phyloP scores from a whole-genome alignment of 202 grass and related monocot genomes.

The Sporobolus alterniflorus region DNA sequence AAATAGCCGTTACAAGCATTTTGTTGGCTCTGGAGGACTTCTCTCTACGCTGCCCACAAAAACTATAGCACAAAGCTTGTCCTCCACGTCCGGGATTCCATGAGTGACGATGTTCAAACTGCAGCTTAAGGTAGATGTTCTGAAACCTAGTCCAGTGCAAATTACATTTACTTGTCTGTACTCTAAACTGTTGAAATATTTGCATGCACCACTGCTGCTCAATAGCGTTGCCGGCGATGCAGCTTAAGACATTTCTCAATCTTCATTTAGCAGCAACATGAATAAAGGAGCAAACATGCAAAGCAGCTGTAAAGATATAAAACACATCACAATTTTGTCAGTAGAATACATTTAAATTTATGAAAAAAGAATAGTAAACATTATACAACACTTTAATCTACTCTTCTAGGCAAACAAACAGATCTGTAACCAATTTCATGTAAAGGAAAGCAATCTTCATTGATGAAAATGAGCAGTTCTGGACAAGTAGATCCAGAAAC shows the following conservation, averaged over 20 bases:
- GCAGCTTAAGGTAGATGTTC: conserved; percentile 43
- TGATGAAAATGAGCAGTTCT: background rate
- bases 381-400: background rate
- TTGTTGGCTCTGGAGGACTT: conserved; percentile 48
- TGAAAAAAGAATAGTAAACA: background rate
- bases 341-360: background rate
- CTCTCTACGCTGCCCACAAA: conserved; percentile 36
- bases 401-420: background rate
- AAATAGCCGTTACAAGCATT: conserved; percentile 40
- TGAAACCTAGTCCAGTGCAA: background rate
- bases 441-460: background rate
- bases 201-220: background rate
- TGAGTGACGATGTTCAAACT: conserved; percentile 27
- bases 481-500: conserved; percentile 1
- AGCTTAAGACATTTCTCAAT: background rate
- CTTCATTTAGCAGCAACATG: background rate
- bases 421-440: background rate
- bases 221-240: background rate
- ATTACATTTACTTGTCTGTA: background rate
- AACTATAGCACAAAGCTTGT: conserved; percentile 44
- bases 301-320: background rate
- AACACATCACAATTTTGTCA: background rate
- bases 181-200: background rate
- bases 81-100: conserved; percentile 44
- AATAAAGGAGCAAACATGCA: background rate